Evolutionary conservation across 257 asterid genomes (phyloP).

Genomic region (Solanum piurae): DNA sequence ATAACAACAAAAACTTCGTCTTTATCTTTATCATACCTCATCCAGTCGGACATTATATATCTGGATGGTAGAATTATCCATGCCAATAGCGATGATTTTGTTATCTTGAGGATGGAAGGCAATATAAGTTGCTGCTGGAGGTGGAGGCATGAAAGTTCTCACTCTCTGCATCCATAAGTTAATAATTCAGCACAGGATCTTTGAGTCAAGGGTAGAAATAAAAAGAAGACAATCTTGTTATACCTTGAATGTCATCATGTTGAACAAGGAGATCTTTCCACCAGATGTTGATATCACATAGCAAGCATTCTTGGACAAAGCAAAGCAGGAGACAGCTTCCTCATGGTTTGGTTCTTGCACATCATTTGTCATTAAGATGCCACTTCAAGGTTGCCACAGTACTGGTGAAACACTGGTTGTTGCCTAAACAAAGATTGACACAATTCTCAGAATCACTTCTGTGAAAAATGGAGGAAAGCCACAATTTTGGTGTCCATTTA

Average conservation of each 20-base stretch:
- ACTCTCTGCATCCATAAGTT: slow-evolving; percentile 20
- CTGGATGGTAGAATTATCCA: slow-evolving; percentile 49
- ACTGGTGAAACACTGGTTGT: slow-evolving; percentile 31
- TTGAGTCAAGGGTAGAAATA: not conserved
- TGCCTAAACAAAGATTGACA: slow-evolving; percentile 13
- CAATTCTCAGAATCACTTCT: not conserved
- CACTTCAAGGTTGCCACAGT: slow-evolving; percentile 45
- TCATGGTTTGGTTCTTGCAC: slow-evolving; percentile 30
- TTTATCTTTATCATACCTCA: slow-evolving; percentile 19
- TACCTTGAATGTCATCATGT: slow-evolving; percentile 54
- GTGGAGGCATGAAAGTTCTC: slow-evolving; percentile 54
- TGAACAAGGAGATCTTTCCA: slow-evolving; percentile 45
- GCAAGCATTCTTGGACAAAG: slow-evolving; percentile 47
- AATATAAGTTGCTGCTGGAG: slow-evolving; percentile 49
- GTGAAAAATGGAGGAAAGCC: not conserved
- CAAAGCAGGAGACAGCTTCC: slow-evolving; percentile 45
- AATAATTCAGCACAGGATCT: not conserved
- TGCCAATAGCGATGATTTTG: slow-evolving; percentile 47
- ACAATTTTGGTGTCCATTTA: slow-evolving; percentile 1
- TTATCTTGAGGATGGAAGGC: slow-evolving; percentile 59
- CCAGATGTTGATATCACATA: slow-evolving; percentile 57
- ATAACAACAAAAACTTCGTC: not conserved
- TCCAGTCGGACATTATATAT: slow-evolving; percentile 48
- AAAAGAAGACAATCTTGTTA: not conserved
- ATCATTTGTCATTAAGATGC: slow-evolving; percentile 39